phyloP scores from a whole-genome alignment of 495 filamentous ascomycete species.

The Emericellopsis terricola region DNA sequence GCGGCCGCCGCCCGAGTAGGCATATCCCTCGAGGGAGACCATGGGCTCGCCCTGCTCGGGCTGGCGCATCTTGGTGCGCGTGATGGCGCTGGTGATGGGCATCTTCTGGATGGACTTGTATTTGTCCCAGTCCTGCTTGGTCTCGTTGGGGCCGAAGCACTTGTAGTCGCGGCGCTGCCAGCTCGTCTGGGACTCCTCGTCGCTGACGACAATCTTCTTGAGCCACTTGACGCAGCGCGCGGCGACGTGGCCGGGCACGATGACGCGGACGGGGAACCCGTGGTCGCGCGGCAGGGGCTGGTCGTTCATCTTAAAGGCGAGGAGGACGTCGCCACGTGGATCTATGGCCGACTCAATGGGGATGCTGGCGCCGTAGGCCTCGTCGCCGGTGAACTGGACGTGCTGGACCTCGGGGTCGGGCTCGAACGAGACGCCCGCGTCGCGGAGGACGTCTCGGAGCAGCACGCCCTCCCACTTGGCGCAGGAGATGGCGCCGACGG shows the following conservation, averaged over 20 bases:
- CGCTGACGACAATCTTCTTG: constrained; percentile 35
- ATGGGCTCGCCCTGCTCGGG: constrained; percentile 6
- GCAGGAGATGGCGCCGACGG: constrained; percentile 37
- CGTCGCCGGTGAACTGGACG: constrained; percentile 38
- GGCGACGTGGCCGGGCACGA: constrained; percentile 43
- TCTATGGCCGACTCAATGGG: constrained; percentile 37
- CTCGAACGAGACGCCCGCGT: constrained; percentile 29
- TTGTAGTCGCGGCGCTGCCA: constrained; percentile 51
- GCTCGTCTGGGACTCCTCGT: constrained; percentile 36
- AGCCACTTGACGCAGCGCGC: constrained; percentile 52
- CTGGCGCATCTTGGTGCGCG: constrained; percentile 18
- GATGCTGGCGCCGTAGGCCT: constrained; percentile 42
- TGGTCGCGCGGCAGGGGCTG: constrained; percentile 35
- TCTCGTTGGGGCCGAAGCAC: constrained; percentile 37
- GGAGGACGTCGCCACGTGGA: constrained; percentile 35
- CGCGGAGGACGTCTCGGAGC: constrained; percentile 37
- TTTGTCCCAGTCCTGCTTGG: constrained; percentile 35
- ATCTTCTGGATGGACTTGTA: constrained; percentile 39
- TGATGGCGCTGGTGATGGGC: constrained; percentile 38
- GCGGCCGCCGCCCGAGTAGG: constrained; percentile 40
- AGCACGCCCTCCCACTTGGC: constrained; percentile 43
- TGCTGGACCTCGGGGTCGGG: constrained; percentile 20
- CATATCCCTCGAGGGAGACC: constrained; percentile 21
- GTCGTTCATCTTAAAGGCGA: constrained; percentile 45
- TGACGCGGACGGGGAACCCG: constrained; percentile 39